A percentile compares a stretch with the other conserved stretches of the same genome.
Evolutionary conservation across 2,329 filamentous ascomycete species (phyloP).

Genomic region (Aureobasidium melanogenum): DNA sequence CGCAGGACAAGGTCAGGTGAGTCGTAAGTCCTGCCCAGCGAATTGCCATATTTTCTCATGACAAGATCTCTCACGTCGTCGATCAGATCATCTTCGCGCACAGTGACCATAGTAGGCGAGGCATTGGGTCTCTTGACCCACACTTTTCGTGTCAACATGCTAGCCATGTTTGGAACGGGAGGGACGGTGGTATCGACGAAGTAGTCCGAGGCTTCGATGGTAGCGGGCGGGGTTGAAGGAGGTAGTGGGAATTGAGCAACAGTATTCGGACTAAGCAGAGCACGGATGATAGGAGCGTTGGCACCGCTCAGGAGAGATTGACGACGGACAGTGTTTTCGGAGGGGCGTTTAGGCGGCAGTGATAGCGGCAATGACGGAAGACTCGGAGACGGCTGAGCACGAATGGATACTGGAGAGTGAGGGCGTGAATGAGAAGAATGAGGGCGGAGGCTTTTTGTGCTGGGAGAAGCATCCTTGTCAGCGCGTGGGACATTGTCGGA

Average conservation of each 20-base stretch:
- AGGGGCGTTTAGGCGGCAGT: not conserved
- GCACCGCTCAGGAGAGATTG: slow-evolving; percentile 5
- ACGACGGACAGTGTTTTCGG: not conserved
- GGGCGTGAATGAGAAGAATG: not conserved
- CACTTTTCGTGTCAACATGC: slow-evolving; percentile 67
- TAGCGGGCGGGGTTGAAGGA: not conserved
- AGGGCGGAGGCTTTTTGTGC: not conserved
- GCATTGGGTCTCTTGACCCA: slow-evolving; percentile 86
- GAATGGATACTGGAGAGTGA: not conserved
- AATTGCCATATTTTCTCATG: slow-evolving; percentile 87
- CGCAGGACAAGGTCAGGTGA: slow-evolving; percentile 79
- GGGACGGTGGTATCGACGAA: not conserved
- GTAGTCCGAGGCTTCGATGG: slow-evolving; percentile 8
- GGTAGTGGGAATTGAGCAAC: not conserved
- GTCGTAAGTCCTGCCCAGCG: slow-evolving; percentile 79
- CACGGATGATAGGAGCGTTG: not conserved
- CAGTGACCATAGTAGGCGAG: slow-evolving; percentile 78
- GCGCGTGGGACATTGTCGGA: not conserved
- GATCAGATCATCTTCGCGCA: slow-evolving; percentile 81
- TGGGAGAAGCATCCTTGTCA: not conserved
- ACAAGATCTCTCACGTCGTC: slow-evolving; percentile 93
- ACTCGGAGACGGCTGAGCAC: not conserved
- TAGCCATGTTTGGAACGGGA: slow-evolving; percentile 19
- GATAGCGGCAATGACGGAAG: not conserved
- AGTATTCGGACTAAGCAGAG: not conserved